Evolutionary conservation across 2,329 filamentous ascomycete species (phyloP), one percentile per base, ranked within the genome.

Genomic region (Fusarium anthophilum): DNA sequence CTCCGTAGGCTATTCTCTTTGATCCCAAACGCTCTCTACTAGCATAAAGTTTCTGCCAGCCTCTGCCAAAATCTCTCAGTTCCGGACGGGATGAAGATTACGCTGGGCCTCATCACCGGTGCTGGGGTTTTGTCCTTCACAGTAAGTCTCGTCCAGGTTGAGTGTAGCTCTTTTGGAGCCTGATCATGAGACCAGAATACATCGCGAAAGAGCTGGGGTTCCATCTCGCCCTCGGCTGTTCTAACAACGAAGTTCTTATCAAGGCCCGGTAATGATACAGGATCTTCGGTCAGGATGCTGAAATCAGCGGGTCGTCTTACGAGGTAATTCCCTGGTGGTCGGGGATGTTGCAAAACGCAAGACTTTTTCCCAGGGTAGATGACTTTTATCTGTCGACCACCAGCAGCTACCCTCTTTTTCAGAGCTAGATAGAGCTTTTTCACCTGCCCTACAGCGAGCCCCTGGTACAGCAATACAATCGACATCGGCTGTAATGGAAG

Each of bases 271-370:
- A 2, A 11, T 38, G 37, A 20, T 39, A 39, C 10, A 39, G 26
- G 6, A 7, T 22, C 6, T 3, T 28, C 6, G 3, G 26, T 5
- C 20, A 13, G 8, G 22, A 20, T 7, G 5, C 11, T 3, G 22
- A 35, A 51, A 24, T 54, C 51, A 28, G 8, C 20, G 5, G 1
- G 24, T 9, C 20, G 14, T 28, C 3, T 22, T 8, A 26, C 4
- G 10, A 8, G 32, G 18, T 38, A 2, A 17, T 26, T 15, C 1
- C 18, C 4, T 7, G 5, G 18, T 2, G 2, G 24, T 9, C 14
- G 37, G 26, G 26, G 7, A 28, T 28, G 26, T 8, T 8, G 26
- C 26, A 28, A 28, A 28, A 28, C 26, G 26, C 7, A 28, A 28
- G 26, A 28, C 26, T 8, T 28, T 28, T 8, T 28, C 26, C 28